Conservation (phyloP, 768 basidiomycete species). For the Tylopilus vinaceipallidus region DNA sequence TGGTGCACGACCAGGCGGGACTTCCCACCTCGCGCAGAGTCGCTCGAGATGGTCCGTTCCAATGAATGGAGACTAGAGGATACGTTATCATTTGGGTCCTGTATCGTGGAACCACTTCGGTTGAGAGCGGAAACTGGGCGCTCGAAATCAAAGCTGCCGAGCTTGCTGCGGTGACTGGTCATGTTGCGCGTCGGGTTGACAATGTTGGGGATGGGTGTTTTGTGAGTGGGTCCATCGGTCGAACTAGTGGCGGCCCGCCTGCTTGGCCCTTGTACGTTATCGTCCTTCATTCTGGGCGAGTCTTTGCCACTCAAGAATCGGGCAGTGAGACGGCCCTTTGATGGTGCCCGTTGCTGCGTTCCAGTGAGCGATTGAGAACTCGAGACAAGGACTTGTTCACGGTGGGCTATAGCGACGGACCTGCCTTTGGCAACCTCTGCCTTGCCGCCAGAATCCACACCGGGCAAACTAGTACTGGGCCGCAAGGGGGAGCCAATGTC, state of each 20-base stretch:
- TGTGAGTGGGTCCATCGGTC: conserved; percentile 7
- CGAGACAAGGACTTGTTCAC: conserved; percentile 29
- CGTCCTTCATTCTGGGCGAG: conserved; percentile 17
- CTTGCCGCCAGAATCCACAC: conserved; percentile 13
- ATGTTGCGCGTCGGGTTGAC: conserved; percentile 26
- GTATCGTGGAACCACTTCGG: conserved; percentile 28
- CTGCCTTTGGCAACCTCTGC: conserved; percentile 10
- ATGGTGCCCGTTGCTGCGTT: background rate
- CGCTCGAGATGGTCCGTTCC: conserved; percentile 28
- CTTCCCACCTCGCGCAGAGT: conserved; percentile 22
- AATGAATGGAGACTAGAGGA: conserved; percentile 14
- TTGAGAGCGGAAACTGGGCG: conserved; percentile 49
- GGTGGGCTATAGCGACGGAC: conserved; percentile 14
- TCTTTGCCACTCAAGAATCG: conserved; percentile 31
- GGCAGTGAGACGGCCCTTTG: conserved; percentile 31
- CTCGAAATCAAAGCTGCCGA: conserved; percentile 78
- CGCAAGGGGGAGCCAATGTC: conserved; percentile 8
- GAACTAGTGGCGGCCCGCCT: conserved; percentile 16
- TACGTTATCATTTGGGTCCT: no score
- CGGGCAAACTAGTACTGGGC: conserved; percentile 5
- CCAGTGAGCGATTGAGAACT: conserved; percentile 19
- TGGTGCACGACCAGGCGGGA: conserved; percentile 7
- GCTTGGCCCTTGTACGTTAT: conserved; percentile 26
- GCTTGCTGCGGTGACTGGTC: conserved; percentile 48
- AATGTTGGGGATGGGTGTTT: conserved; percentile 5